Evolutionary conservation across 371 early-diverging fungal genomes (phyloP).

Genomic region (Haplosporangium sp.): DNA sequence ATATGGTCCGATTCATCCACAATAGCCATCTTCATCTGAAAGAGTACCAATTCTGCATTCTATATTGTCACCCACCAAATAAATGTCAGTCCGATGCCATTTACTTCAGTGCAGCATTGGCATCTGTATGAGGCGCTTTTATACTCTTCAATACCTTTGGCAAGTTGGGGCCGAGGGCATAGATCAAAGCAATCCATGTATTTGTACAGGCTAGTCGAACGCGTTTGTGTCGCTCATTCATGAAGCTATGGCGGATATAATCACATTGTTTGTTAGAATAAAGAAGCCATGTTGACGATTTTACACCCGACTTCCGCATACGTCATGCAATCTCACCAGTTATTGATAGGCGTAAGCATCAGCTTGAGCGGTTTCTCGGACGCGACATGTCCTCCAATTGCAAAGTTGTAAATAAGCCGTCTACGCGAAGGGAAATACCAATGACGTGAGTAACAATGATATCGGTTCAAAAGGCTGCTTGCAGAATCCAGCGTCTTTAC

Average conservation of each 20-base stretch:
- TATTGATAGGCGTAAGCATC: slow-evolving; percentile 35
- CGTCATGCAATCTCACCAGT: slow-evolving; percentile 6
- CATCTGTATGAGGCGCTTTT: not conserved
- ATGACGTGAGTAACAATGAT: not conserved
- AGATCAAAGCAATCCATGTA: slow-evolving; percentile 43
- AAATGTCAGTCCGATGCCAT: too few species aligned
- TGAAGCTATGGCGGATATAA: slow-evolving; percentile 4
- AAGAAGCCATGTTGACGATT: not conserved
- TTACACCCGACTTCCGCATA: too few species aligned
- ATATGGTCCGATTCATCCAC: slow-evolving; percentile 40
- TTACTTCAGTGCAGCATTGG: not conserved
- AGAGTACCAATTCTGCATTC: slow-evolving; percentile 24
- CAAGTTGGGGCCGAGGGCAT: slow-evolving; percentile 33
- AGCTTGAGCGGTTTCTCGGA: slow-evolving; percentile 25
- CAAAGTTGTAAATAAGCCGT: slow-evolving; percentile 48
- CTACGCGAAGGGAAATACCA: not conserved
- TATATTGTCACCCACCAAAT: not conserved
- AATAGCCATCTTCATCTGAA: slow-evolving; percentile 17
- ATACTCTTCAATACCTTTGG: slow-evolving; percentile 13
- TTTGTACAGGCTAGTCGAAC: slow-evolving; percentile 37
- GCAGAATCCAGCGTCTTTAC: not conserved
- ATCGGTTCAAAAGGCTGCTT: not conserved
- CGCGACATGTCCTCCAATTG: slow-evolving; percentile 32
- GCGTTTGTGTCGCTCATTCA: slow-evolving; percentile 26
- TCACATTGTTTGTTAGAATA: not conserved